Evolutionary conservation across 768 basidiomycete species (phyloP).

Genomic region (Xanthoconium stramineum): DNA sequence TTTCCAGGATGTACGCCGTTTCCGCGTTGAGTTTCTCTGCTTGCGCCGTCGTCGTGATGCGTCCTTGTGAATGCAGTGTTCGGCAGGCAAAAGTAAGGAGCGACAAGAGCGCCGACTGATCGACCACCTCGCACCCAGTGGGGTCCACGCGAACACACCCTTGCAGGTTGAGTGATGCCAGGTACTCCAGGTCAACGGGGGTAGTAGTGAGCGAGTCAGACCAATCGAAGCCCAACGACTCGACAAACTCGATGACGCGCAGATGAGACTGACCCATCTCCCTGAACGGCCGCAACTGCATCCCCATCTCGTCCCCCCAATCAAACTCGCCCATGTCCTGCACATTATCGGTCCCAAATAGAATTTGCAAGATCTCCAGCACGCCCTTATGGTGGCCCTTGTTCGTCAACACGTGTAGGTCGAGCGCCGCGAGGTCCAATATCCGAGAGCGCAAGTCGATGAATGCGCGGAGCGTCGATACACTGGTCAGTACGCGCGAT

Average conservation of each 20-base stretch:
- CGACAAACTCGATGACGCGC: constrained; percentile 83
- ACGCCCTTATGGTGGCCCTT: constrained; percentile 74
- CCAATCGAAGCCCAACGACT: constrained; percentile 88
- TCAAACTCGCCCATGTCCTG: constrained; percentile 37
- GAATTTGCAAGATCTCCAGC: constrained; percentile 69
- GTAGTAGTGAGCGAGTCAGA: constrained; percentile 64
- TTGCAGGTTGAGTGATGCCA: constrained; percentile 63
- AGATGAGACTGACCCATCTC: constrained; percentile 81
- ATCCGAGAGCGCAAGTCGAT: constrained; percentile 81
- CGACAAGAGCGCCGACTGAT: constrained; percentile 65
- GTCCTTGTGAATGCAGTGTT: constrained; percentile 63
- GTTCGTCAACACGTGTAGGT: constrained; percentile 81
- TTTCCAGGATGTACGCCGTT: constrained; percentile 72
- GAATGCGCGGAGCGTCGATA: constrained; percentile 68
- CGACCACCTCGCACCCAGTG: constrained; percentile 80
- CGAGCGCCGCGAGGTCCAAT: constrained; percentile 82
- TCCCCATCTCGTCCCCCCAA: constrained; percentile 37
- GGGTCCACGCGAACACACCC: constrained; percentile 66
- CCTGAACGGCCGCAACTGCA: constrained; percentile 52
- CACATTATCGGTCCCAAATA: constrained; percentile 67
- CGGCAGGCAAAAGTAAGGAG: constrained; percentile 63
- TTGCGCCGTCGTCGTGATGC: constrained; percentile 58
- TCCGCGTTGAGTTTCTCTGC: constrained; percentile 67
- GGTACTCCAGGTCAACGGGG: constrained; percentile 59
- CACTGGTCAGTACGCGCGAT: constrained; percentile 62